phyloP scores from a whole-genome alignment of 1,139 yeast genomes.

The Yamadazyma aaseri region DNA sequence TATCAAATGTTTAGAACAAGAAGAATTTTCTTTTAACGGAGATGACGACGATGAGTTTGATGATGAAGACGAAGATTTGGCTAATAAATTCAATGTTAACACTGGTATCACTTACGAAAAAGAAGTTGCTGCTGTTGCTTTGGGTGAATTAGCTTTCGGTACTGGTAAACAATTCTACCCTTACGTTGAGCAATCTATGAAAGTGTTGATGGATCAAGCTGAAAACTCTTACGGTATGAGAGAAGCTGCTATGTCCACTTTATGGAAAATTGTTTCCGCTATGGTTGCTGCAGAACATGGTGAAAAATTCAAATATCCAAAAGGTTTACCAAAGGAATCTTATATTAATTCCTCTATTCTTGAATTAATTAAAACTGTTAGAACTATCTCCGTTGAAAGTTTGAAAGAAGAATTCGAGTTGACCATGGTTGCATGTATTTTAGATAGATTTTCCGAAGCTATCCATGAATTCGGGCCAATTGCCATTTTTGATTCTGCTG shows the following conservation, averaged over 20 bases:
- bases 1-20: slow-evolving; percentile 80
- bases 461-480: slow-evolving; percentile 73
- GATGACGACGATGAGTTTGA: slow-evolving; percentile 40
- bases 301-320: slow-evolving; percentile 55
- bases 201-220: slow-evolving; percentile 66
- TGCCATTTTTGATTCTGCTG: slow-evolving; percentile 60
- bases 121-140: slow-evolving; percentile 93
- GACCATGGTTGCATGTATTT: slow-evolving; percentile 74
- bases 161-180: slow-evolving; percentile 78
- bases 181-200: slow-evolving; percentile 71
- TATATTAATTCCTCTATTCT: slow-evolving; percentile 59
- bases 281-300: slow-evolving; percentile 60
- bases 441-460: slow-evolving; percentile 74
- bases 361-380: slow-evolving; percentile 61
- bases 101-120: slow-evolving; percentile 96
- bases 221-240: slow-evolving; percentile 90
- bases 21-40: slow-evolving; percentile 60
- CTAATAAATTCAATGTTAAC: slow-evolving; percentile 77
- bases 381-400: slow-evolving; percentile 61
- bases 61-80: slow-evolving; percentile 56
- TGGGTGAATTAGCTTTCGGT: slow-evolving; percentile 85
- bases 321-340: slow-evolving; percentile 68
- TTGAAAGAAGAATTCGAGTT: slow-evolving; percentile 80
- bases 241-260: slow-evolving; percentile 76
- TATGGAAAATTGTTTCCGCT: slow-evolving; percentile 82